Evolutionary conservation across 176 grass and related monocot species (phyloP).

Genomic region (Phyllostachys edulis): DNA sequence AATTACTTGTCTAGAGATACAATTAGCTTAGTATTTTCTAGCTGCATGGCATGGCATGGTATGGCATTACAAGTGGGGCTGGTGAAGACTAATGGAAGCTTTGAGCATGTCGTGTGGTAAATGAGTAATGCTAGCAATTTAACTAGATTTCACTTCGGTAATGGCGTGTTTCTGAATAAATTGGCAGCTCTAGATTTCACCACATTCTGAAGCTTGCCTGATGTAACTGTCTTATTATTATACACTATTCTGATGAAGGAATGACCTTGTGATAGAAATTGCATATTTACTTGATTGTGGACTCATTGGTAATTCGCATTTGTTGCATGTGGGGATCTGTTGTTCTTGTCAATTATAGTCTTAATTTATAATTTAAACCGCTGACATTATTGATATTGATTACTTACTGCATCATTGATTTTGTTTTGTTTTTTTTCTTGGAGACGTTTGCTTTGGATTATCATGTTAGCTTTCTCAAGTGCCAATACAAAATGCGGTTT

Average conservation of each 20-base stretch:
- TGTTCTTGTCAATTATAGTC: background rate
- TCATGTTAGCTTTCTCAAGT: constrained; percentile 5
- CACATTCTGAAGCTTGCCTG: background rate
- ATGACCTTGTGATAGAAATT: background rate
- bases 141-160: background rate
- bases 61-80: background rate
- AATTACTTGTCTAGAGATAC: background rate
- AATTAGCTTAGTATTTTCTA: background rate
- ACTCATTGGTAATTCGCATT: too few relatives aligned
- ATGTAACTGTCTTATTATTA: background rate
- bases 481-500: background rate
- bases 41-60: background rate
- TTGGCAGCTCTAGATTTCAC: background rate
- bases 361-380: background rate
- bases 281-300: background rate
- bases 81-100: background rate
- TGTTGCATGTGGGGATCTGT: background rate
- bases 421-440: background rate
- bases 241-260: background rate
- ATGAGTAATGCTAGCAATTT: background rate
- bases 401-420: background rate
- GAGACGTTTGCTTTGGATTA: background rate
- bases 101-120: background rate
- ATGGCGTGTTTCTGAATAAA: background rate
- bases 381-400: background rate